Evolutionary conservation across 768 basidiomycete species (phyloP), one percentile per base, ranked within the genome.

Genomic region (Leccinum longicurvipes): DNA sequence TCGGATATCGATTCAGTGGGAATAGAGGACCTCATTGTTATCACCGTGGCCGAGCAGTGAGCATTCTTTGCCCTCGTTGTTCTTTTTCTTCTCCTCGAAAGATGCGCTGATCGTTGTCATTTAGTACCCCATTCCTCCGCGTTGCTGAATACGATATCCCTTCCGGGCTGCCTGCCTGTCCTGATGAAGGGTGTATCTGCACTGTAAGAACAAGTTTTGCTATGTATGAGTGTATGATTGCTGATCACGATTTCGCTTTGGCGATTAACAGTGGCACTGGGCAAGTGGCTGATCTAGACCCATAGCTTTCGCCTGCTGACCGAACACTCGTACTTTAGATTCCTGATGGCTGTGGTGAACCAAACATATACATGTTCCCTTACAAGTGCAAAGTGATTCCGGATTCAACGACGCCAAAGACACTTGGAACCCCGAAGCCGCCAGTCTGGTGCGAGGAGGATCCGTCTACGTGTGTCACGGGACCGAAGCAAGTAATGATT

Each of bases 91-190:
- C 24, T 49, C 19, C 32, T 46, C 2, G 3, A 23, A 27, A 5
- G 19, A 12, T 34, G 45, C 19, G 24, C 51, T 54, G 11, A 63
- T 4, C 7, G 14, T 10, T 24, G 9, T 9, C 11, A n/a, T 47
- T 14, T 27, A 64, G 63, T 1, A 51, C 60, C 4, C 63, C 63
- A 12, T 64, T 21, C n/a, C 19, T 34, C 14, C 63, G 54, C 15
- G 0, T 6, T 0, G 3, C 11, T 19, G 15, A 7, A 3, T 65
- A 59, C 19, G 4, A 45, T 0, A n/a, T 65, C 21, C 63, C 63
- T 14, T 1, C 14, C 6, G 47, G 45, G 1, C 2, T 64, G 52
- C 56, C 60, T 11, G 0, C 15, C 4, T 64, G 63, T 48, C 59
- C 55, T 11, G 4, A 11, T 0, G 25, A 0, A 0, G 56, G 52